These are phyloP conservation scores for Russula brevipes DNA, from an alignment of 768 basidiomycete genomes.

Conservation along the genomic window DNA sequence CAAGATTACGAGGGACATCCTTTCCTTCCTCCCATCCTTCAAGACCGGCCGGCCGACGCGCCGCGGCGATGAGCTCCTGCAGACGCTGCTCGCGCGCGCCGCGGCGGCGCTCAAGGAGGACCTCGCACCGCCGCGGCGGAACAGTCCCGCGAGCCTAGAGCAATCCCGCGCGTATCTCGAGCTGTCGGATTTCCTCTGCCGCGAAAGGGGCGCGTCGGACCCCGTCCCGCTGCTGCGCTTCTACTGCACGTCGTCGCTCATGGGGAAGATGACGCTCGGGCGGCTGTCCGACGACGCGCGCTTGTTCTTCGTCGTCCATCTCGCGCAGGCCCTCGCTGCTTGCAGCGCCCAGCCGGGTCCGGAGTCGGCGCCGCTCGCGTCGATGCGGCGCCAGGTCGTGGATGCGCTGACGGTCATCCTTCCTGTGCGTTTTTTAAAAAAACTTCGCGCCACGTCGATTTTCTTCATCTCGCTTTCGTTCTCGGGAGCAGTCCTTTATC, in stretches of 20 bases:
- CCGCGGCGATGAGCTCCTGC: slow-evolving; percentile 39
- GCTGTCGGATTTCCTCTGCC: slow-evolving; percentile 40
- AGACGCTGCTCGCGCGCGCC: slow-evolving; percentile 37
- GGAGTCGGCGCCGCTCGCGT: slow-evolving; percentile 32
- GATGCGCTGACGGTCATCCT: slow-evolving; percentile 47
- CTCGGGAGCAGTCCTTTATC: slow-evolving; percentile 32
- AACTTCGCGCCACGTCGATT: not conserved
- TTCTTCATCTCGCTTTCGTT: not conserved
- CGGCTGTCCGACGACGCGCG: slow-evolving; percentile 43
- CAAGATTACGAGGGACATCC: slow-evolving; percentile 48
- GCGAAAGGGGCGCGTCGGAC: slow-evolving; percentile 40
- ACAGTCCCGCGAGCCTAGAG: slow-evolving; percentile 33
- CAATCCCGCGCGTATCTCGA: slow-evolving; percentile 43
- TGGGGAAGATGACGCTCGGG: slow-evolving; percentile 44
- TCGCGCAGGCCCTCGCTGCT: slow-evolving; percentile 42
- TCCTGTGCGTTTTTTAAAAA: slow-evolving; percentile 37
- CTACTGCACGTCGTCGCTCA: slow-evolving; percentile 40
- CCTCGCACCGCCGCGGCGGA: slow-evolving; percentile 26
- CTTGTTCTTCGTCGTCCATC: slow-evolving; percentile 41
- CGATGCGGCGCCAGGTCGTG: slow-evolving; percentile 43
- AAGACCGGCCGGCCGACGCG: slow-evolving; percentile 31
- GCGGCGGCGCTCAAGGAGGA: slow-evolving; percentile 33
- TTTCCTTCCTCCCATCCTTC: slow-evolving; percentile 48
- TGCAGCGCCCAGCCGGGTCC: slow-evolving; percentile 33
- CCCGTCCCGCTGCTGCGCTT: slow-evolving; percentile 48